Evolutionary conservation across 148 eudicot species (phyloP), one percentile per base, ranked within the genome.

Genomic region (Fagopyrum tataricum): DNA sequence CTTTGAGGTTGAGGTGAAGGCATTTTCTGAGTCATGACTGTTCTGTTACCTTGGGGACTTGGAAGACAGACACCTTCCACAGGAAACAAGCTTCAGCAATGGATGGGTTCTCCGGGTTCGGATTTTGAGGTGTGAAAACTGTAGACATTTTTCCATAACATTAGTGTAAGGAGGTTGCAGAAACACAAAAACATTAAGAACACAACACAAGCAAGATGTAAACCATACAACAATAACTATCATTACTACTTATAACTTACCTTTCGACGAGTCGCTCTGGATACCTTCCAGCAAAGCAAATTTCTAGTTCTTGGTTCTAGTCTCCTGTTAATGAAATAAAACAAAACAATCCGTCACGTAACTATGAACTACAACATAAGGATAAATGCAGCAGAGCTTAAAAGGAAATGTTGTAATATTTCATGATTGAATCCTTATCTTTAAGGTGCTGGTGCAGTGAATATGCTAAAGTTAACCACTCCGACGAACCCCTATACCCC

Each of bases 231-330:
- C 4, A 49, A n/a, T 49, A 15, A 49, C 0, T 31, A 31, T 0
- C 37, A 31, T 31, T 49, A 4, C 5, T 49, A 4, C 18, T 49
- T 17, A 52, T 37, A 17, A 18, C 44, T 76, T 88, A 93, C 98
- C 98, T 91, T 91, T 44, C 86, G 77, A 43, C 86, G 82, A 72
- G 91, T 77, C 44, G 79, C 78, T 82, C 77, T 91, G 18, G 96
- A 79, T 67, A 91, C 72, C 76, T 87, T 95, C 96, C 97, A 95
- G 79, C 97, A 95, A 62, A 91, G 88, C 87, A 91, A 80, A 82
- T 82, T 84, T 81, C 98, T 90, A 5, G 97, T 90, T 77, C 92
- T 91, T 47, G 98, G 82, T 78, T 95, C 98, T 76, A 91, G 73
- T 81, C 88, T 91, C 89, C 98, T 95, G 89, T 76, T 72, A 75